Conservation (phyloP, 495 filamentous ascomycete genomes). For the Aspergillus indologenus region DNA sequence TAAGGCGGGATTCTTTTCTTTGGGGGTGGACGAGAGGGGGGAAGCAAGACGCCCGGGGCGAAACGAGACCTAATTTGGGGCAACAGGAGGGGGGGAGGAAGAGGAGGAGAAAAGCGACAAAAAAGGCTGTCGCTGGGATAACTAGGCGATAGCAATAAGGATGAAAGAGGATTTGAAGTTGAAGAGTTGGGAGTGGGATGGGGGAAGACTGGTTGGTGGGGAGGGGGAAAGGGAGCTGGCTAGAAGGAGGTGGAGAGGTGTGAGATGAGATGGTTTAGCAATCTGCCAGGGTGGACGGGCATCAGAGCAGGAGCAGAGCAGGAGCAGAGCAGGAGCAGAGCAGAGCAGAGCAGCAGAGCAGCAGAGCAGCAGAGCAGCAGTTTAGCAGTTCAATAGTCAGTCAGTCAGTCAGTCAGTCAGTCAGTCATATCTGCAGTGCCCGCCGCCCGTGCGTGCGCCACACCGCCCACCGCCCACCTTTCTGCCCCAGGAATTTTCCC, state of each 20-base stretch:
- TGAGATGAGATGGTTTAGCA: conserved; percentile 25
- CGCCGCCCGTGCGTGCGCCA: conserved; percentile 21
- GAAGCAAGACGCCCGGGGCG: not conserved
- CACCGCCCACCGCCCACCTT: conserved; percentile 11
- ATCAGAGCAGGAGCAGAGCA: not conserved
- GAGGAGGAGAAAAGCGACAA: conserved; percentile 17
- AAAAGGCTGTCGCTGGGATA: conserved; percentile 7
- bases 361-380: too few species aligned
- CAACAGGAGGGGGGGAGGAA: not conserved
- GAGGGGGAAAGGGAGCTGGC: conserved; percentile 12
- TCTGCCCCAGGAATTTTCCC: not conserved
- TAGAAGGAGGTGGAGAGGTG: conserved; percentile 19
- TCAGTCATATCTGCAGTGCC: not conserved
- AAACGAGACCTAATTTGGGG: not conserved
- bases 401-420: too few species aligned
- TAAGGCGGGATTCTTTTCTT: conserved; percentile 15
- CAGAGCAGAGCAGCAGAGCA: too few species aligned
- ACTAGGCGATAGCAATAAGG: conserved; percentile 11
- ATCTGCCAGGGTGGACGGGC: conserved; percentile 16
- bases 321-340: too few species aligned
- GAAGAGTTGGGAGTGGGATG: conserved; percentile 23
- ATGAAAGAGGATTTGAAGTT: conserved; percentile 16
- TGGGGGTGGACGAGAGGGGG: conserved; percentile 3
- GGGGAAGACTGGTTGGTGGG: conserved; percentile 25
- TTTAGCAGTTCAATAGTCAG: too few species aligned